Percentiles rank a stretch among this genome's conserved stretches.
Conservation (phyloP, 257 asterid genomes). For the Solanum sitiens region DNA sequence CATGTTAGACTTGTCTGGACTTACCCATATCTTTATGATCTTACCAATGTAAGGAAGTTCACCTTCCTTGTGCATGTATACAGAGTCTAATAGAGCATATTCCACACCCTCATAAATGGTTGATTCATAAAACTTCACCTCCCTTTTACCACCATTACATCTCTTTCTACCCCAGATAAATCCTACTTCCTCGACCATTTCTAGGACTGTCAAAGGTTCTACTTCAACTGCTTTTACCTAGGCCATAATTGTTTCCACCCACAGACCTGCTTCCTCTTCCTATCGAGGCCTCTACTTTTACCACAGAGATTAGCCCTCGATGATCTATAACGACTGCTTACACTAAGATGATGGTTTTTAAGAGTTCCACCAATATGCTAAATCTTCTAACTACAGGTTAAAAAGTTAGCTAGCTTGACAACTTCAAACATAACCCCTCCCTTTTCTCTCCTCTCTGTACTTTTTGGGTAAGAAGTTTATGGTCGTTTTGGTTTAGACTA, state of each 20-base stretch:
- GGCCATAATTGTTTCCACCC: neutral
- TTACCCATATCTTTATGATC: slow-evolving; percentile 61
- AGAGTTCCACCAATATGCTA: neutral
- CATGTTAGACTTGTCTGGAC: slow-evolving; percentile 21
- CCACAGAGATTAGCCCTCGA: neutral
- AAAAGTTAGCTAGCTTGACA: neutral
- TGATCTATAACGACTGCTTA: neutral
- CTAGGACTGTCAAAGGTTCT: slow-evolving; percentile 5
- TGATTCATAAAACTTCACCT: slow-evolving; percentile 39
- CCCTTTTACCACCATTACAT: slow-evolving; percentile 36
- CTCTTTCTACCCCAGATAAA: slow-evolving; percentile 57
- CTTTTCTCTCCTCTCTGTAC: neutral
- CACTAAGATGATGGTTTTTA: neutral
- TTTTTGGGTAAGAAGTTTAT: neutral
- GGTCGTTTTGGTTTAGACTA: neutral
- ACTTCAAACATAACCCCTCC: neutral
- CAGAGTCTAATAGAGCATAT: slow-evolving; percentile 46
- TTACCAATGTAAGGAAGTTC: slow-evolving; percentile 58
- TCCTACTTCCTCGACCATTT: slow-evolving; percentile 20
- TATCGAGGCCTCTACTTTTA: neutral
- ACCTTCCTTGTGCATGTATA: slow-evolving; percentile 43
- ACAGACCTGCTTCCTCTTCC: neutral
- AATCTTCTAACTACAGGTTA: neutral
- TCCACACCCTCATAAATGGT: slow-evolving; percentile 55
- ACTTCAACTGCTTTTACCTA: neutral